Base-by-base conservation (phyloP, 352 stramenopile genomes). In the Globisporangium acanthophoron region DNA sequence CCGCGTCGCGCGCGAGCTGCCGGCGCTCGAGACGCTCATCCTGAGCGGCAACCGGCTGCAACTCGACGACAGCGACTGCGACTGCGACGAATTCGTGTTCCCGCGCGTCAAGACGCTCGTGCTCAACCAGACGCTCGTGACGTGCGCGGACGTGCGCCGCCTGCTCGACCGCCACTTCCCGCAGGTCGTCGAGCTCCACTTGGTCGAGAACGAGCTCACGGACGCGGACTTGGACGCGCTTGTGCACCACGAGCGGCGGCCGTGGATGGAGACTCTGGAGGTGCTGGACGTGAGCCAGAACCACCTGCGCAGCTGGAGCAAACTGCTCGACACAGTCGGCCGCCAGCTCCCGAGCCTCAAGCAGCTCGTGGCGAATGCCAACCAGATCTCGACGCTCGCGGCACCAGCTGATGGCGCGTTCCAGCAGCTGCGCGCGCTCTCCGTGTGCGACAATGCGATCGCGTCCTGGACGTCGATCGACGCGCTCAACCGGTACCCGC, bases 381-480 rank as follows among this genome's bases (percentile, higher is more conserved):
- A 92, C 43, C 57, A 68, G 24, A 62, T 93, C 5, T 58, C 69
- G 4, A 78, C 81, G 24, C 66, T 93, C 9, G 68, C 73, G 24
- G 44, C 48, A 9, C 11, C 29, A 9, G 39, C 24, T 31, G 20
- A 45, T 0, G 15, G 37, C 9, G 37, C 35, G 18, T 85, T 89
- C 29, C 73, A 78, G 40, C 64, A 85, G 24, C 66, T 93, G 1
- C 61, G 67, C 33, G 74, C 71, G 6, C 58, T 93, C 16, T 89
- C 80, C 3, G 16, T 91, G 5, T 87, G 71, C 12, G 73, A 86
- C 43, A 92, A 91, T 62, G 46, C 67, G 8, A 71, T 96, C 29
- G 74, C 80, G 40, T 81, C 73, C 44, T 94, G 84, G 84, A 72
- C 75, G 3, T 90, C 77, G 0, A 88, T 96, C 31, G 78, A 94